Base-by-base conservation (phyloP, 2,329 filamentous ascomycete genomes). In the Rhytidhysteron rufulum region DNA sequence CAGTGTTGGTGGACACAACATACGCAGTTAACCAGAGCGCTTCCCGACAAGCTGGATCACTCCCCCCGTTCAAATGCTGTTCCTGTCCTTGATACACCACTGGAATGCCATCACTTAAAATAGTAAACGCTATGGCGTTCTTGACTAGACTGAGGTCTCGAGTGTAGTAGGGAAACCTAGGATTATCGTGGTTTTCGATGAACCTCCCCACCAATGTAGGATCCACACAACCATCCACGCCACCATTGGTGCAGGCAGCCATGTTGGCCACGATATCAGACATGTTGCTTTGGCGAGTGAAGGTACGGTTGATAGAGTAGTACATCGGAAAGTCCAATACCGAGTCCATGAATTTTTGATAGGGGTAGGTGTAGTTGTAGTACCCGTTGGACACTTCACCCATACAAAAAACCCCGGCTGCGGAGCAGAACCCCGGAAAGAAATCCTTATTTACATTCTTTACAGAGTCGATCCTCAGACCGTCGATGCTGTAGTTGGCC, bases 401-500 rank as follows among this genome's bases (percentile, higher is more conserved):
- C 7, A 80, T 63, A 5, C 73, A 65, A 53, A 77, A 80, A 6
- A 81, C 73, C 7, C 75, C 78, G 1, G 77, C 69, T 4, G 69
- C 71, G 6, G 65, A 47, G 31, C 70, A 64, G 47, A 80, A 83
- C 0, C 51, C 56, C 0, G 75, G 63, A 62, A 78, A 79, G 60
- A 80, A 83, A 7, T 62, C 65, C 44, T 70, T 70, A 45, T 78
- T 69, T 10, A 80, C 74, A 54, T 81, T 75, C 60, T 77, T 79
- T 42, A 75, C 76, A 0, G 74, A 78, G 47, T 80, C 77, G 48
- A 80, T 72, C 29, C 78, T 73, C n/a, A 79, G 62, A 3, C 77
- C 76, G 51, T 78, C 77, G 36, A 52, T 43, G 39, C 33, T 44
- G 38, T 50, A 49, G 31, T 47, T 43, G 11, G 35, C 10, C 6